Evolutionary conservation across 371 early-diverging fungal genomes (phyloP).

Genomic region (Syncephalastrum sp.): DNA sequence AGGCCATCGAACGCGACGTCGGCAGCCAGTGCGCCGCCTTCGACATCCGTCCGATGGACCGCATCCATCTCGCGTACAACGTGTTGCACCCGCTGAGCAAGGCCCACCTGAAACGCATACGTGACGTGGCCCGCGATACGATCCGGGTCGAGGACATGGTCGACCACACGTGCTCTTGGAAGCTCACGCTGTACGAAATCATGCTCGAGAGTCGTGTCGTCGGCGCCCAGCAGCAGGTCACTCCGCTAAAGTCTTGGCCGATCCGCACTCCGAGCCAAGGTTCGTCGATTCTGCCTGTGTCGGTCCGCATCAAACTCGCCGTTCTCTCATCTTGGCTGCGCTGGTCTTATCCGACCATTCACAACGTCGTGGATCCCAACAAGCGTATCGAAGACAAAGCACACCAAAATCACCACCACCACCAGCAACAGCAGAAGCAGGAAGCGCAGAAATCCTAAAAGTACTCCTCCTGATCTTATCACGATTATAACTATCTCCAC

Average conservation of each 20-base stretch:
- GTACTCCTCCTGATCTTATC: too few species aligned
- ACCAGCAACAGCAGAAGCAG: too few species aligned
- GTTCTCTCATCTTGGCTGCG: slow-evolving; percentile 21
- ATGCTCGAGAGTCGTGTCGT: slow-evolving; percentile 24
- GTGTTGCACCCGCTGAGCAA: slow-evolving; percentile 14
- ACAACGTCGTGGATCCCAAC: background rate
- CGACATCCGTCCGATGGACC: slow-evolving; percentile 20
- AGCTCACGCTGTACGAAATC: slow-evolving; percentile 20
- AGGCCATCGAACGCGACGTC: slow-evolving; percentile 8
- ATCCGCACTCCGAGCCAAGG: slow-evolving; percentile 10
- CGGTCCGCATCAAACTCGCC: slow-evolving; percentile 22
- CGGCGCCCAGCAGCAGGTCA: slow-evolving; percentile 21
- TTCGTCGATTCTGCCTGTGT: slow-evolving; percentile 16
- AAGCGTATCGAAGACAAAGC: slow-evolving; percentile 7
- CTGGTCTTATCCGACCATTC: slow-evolving; percentile 1
- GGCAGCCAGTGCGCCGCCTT: slow-evolving; percentile 13
- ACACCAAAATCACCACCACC: too few species aligned
- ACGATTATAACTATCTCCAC: too few species aligned
- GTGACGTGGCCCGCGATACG: slow-evolving; percentile 14
- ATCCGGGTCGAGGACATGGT: slow-evolving; percentile 13
- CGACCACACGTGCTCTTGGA: slow-evolving; percentile 10
- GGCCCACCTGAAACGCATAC: slow-evolving; percentile 5
- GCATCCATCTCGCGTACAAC: slow-evolving; percentile 22
- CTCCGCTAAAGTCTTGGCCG: slow-evolving; percentile 15
- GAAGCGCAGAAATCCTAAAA: too few species aligned